Base-by-base conservation (phyloP, 306 rosid species). In the Vicia sativa region DNA sequence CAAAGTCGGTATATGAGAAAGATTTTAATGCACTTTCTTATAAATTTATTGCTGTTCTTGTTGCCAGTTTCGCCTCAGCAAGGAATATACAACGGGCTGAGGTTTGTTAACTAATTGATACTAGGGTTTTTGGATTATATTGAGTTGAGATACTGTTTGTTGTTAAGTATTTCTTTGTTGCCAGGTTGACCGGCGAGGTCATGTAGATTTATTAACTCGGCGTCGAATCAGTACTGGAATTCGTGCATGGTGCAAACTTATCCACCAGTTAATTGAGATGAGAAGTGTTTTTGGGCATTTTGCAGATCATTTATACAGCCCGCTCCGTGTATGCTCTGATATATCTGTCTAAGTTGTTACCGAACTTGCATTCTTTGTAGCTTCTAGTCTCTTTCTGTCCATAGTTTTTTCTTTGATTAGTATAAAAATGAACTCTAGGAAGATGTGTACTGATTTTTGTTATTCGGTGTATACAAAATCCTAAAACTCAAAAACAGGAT, bases 11-110 rank as follows among this genome's bases (percentile, higher is more conserved):
- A 42, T 90, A 90, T 44, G 99, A 85, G 71, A 93, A 93, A 83
- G 99, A 90, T 85, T 88, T 93, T 70, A 93, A 90, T 81, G 99
- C 92, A 31, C 64, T 82, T 46, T 90, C 99, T 6, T 93, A 90
- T 80, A 93, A 88, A 75, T 93, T 79, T 74, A 88, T 93, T 74
- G 97, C 97, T 74, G 87, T 93, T 74, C 95, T 93, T 56, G 99
- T 93, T 59, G 95, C 99, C 74, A 88, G 97, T 87, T 87, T 93
- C 78, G 99, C 97, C 58, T 67, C 91, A 60, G 97, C 99, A 67
- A 85, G 99, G 82, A 93, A 88, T 76, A 90, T 90, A 53, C 99
- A 93, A 67, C 87, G 99, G 79, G 90, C 96, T 67, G 99, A 93
- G 99, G 99, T 93, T 74, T 72, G 79, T 69, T 39, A 43, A 7